Evolutionary conservation across 108 stramenopile genomes (phyloP).

Genomic region (Cyclotella choctawhatcheeana): DNA sequence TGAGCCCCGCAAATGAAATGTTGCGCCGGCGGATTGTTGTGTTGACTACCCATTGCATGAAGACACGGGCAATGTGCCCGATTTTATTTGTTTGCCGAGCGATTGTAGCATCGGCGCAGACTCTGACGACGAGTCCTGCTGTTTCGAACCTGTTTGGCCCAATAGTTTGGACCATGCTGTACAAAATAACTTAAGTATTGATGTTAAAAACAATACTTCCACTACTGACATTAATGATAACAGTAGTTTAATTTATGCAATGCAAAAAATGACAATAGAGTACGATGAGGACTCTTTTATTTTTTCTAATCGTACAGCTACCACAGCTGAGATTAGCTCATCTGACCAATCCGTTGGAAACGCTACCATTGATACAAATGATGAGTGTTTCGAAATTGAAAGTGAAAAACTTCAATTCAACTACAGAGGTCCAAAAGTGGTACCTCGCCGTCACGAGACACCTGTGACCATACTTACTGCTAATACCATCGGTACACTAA

Average conservation of each 20-base stretch:
- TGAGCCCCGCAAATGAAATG: not conserved
- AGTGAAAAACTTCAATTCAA: not conserved
- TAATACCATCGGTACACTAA: conserved; percentile 18
- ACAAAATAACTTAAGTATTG: not conserved
- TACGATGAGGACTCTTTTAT: not conserved
- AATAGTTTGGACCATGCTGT: not conserved
- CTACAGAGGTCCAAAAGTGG: not conserved
- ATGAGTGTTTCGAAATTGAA: not conserved
- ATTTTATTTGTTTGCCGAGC: not conserved
- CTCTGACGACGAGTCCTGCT: not conserved
- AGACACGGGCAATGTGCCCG: not conserved
- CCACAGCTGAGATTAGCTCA: not conserved
- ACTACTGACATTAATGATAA: not conserved
- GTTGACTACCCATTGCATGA: no score
- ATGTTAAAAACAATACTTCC: not conserved
- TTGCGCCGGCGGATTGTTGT: not conserved
- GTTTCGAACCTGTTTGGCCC: not conserved
- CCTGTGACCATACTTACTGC: conserved; percentile 5
- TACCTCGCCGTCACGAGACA: not conserved
- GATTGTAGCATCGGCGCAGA: not conserved
- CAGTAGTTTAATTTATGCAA: not conserved
- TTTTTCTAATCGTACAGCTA: not conserved
- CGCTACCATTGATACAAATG: not conserved
- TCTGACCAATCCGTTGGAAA: not conserved
- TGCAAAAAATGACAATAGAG: not conserved